Evolutionary conservation across 1,284 basidiomycete genomes (phyloP), one percentile per base, ranked within the genome.

Genomic region (Austroboletus novae-zelandiae): DNA sequence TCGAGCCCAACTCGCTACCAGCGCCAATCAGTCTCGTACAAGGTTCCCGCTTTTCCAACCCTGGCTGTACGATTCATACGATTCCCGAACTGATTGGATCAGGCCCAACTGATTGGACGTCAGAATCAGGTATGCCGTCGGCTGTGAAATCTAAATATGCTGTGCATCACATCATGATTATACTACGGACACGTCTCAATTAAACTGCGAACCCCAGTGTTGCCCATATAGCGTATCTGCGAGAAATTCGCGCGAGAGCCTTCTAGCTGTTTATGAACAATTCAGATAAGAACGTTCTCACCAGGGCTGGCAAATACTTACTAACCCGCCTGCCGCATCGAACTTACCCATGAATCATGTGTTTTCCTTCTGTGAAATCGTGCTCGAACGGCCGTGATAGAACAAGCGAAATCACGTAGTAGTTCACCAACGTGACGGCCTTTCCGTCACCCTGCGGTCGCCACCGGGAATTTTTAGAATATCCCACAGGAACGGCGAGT

Each of bases 1-100:
- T 48, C 39, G 29, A 46, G 34, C 17, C 4, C 14, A 31, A 15
- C 9, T 25, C 15, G 31, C 48, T 48, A 46, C n/a, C 44, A 47
- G 39, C 46, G 46, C 31, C 29, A 41, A 59, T 59, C 60, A 47
- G 1, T 27, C 34, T 35, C 36, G 17, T 15, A 14, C 42, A 15
- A 9, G 27, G 10, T 23, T 35, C 27, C n/a, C 23, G 37, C 18
- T 30, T 31, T 45, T 20, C 39, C 23, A 35, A 1, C 34, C 40
- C 13, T 52, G 47, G 47, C 46, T 45, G 40, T 48, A 47, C 34
- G 39, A 17, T 32, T 42, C 49, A 23, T 36, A 31, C 39, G 36
- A 7, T 41, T 48, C 30, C 27, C 36, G 39, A 37, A 32, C 25
- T 60, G 57, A 58, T 58, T 47, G 47, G 36, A 61, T 58, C 57